Conservation (phyloP, 2,329 filamentous ascomycete species). For the Boeremia lycopersici region DNA sequence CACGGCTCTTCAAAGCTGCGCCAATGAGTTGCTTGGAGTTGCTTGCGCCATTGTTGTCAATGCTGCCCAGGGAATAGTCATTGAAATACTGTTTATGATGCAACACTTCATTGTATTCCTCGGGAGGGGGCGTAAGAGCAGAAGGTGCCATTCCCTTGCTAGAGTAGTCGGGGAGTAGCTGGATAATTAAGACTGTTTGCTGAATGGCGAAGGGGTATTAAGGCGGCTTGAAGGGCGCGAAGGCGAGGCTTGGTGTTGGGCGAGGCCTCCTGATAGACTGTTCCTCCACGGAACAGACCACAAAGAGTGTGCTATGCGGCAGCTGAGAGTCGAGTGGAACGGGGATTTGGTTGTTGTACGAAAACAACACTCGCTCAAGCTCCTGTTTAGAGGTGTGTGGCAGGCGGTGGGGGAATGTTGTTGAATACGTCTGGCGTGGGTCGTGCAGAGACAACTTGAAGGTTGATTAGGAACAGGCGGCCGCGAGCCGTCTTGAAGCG, state of each 20-base stretch:
- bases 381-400: slow-evolving; percentile 44
- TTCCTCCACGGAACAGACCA: slow-evolving; percentile 99
- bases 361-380: slow-evolving; percentile 52
- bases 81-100: slow-evolving; percentile 40
- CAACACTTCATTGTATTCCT: slow-evolving; percentile 51
- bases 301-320: slow-evolving; percentile 99
- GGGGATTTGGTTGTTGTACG: slow-evolving; percentile 54
- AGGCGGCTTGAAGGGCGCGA: slow-evolving; percentile 93
- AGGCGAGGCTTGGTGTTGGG: slow-evolving; percentile 81
- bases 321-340: slow-evolving; percentile 77
- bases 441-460: slow-evolving; percentile 55
- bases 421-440: slow-evolving; percentile 57
- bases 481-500: slow-evolving; percentile 52
- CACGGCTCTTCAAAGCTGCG: slow-evolving; percentile 82
- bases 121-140: slow-evolving; percentile 58
- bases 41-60: slow-evolving; percentile 57
- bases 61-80: slow-evolving; percentile 39
- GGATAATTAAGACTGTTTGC: slow-evolving; percentile 12
- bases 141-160: slow-evolving; percentile 74
- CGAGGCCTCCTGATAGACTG: slow-evolving; percentile 95
- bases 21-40: slow-evolving; percentile 81
- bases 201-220: slow-evolving; percentile 65
- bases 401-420: slow-evolving; percentile 54
- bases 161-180: slow-evolving; percentile 30
- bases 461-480: slow-evolving; percentile 48